phyloP scores from a whole-genome alignment of 2,329 filamentous ascomycete genomes.

The Nemania serpens region DNA sequence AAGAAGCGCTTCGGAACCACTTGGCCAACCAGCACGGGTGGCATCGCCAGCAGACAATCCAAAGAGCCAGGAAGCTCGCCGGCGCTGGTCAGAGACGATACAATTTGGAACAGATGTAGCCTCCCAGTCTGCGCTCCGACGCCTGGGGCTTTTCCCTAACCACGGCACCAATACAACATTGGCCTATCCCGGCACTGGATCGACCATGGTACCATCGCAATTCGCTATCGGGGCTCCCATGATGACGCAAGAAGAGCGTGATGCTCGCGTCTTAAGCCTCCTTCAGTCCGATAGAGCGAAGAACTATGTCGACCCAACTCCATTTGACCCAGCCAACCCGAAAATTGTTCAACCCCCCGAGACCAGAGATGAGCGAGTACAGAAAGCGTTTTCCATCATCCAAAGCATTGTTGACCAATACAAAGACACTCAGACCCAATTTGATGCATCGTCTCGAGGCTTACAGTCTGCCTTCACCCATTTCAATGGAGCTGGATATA shows the following conservation, averaged over 20 bases:
- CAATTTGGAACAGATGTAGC: constrained; percentile 51
- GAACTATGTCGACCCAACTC: constrained; percentile 50
- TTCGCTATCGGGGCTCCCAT: constrained; percentile 37
- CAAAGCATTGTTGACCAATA: constrained; percentile 50
- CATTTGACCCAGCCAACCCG: constrained; percentile 42
- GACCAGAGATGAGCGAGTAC: constrained; percentile 50
- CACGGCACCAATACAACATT: neutral
- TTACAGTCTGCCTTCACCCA: constrained; percentile 52
- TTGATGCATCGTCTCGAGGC: constrained; percentile 58
- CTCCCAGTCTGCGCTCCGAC: constrained; percentile 49
- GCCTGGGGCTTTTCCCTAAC: constrained; percentile 43
- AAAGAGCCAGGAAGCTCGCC: constrained; percentile 54
- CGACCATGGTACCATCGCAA: neutral
- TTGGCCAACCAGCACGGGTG: constrained; percentile 38
- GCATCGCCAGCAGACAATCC: constrained; percentile 47
- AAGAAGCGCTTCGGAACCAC: constrained; percentile 39
- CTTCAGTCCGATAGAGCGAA: constrained; percentile 51
- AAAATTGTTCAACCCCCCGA: constrained; percentile 43
- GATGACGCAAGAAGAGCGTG: constrained; percentile 45
- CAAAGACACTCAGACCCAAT: constrained; percentile 53
- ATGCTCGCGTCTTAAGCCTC: constrained; percentile 46
- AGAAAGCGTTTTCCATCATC: constrained; percentile 49
- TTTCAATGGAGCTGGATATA: constrained; percentile 53
- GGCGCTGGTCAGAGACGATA: constrained; percentile 52
- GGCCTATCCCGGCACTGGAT: neutral